Conservation (phyloP, 2,329 filamentous ascomycete genomes). For the Diaporthe humulicola region DNA sequence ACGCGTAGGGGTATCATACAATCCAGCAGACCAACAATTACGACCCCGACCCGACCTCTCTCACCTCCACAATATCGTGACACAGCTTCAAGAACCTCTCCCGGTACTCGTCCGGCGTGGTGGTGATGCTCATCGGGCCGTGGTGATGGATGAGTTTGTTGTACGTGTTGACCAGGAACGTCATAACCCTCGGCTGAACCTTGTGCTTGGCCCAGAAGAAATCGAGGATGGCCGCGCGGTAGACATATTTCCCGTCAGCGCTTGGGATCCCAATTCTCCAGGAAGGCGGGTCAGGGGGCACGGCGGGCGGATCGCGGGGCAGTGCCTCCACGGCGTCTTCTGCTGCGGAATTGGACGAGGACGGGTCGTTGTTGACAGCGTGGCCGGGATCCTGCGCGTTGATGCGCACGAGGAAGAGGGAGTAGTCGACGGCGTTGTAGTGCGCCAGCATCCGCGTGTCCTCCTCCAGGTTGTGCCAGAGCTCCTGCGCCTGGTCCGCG, state of each 20-base stretch:
- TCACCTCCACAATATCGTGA: conserved; percentile 54
- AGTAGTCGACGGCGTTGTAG: conserved; percentile 80
- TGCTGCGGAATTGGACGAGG: conserved; percentile 40
- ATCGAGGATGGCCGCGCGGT: conserved; percentile 77
- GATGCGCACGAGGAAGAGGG: conserved; percentile 75
- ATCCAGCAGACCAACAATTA: neutral
- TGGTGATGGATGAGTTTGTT: conserved; percentile 71
- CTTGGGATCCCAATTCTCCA: conserved; percentile 76
- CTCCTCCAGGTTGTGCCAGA: conserved; percentile 66
- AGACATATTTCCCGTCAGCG: conserved; percentile 74
- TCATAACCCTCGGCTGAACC: conserved; percentile 74
- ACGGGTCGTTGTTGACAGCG: conserved; percentile 39
- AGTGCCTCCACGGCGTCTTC: conserved; percentile 43
- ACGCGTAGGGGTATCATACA: conserved; percentile 22
- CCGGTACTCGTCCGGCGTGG: conserved; percentile 76
- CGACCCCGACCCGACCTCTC: neutral
- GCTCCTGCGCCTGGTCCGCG: conserved; percentile 65
- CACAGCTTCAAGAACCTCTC: conserved; percentile 65
- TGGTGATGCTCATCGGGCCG: conserved; percentile 82
- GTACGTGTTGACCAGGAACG: conserved; percentile 72
- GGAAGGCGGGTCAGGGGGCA: conserved; percentile 52
- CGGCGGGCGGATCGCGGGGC: conserved; percentile 50
- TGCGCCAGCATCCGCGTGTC: conserved; percentile 75
- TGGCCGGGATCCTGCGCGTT: conserved; percentile 31
- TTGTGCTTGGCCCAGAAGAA: conserved; percentile 87